Evolutionary conservation across 345 rosid species (phyloP).

Genomic region (Eucalyptus viminalis): DNA sequence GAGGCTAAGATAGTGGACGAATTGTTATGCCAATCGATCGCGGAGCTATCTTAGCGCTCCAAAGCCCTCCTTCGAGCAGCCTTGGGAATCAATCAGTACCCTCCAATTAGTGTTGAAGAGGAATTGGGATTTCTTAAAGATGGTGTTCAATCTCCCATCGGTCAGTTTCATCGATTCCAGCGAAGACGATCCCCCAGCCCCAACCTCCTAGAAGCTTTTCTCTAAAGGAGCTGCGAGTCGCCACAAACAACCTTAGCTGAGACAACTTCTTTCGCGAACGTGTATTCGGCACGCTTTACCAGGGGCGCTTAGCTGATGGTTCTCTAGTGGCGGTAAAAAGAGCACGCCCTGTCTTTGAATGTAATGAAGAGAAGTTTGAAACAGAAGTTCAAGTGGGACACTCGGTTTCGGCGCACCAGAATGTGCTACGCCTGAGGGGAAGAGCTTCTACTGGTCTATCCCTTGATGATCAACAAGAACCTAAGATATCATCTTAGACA

Average conservation of each 20-base stretch:
- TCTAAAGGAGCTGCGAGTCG: background rate
- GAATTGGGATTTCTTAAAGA: too few relatives aligned
- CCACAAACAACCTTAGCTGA: background rate
- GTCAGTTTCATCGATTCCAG: too few relatives aligned
- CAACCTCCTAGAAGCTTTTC: background rate
- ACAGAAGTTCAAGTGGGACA: background rate
- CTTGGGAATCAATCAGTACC: too few relatives aligned
- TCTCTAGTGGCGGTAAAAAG: background rate
- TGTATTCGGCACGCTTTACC: background rate
- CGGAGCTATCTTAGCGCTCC: too few relatives aligned
- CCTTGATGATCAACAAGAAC: background rate
- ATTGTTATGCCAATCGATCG: too few relatives aligned
- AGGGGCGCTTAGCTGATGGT: background rate
- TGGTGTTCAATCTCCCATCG: too few relatives aligned
- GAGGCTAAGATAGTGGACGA: too few relatives aligned
- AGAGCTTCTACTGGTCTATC: background rate
- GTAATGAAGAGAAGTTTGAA: background rate
- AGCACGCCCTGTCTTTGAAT: background rate
- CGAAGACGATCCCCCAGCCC: too few relatives aligned
- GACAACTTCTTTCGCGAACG: background rate
- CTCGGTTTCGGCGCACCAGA: background rate
- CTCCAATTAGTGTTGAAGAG: too few relatives aligned
- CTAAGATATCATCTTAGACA: background rate
- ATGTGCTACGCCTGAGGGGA: background rate
- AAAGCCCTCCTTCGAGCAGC: too few relatives aligned